Percentiles rank a stretch among this genome's conserved stretches.
These are phyloP conservation scores for Chytriomyces sp. DNA, from an alignment of 192 early-diverging fungal genomes.

Conservation along the genomic window DNA sequence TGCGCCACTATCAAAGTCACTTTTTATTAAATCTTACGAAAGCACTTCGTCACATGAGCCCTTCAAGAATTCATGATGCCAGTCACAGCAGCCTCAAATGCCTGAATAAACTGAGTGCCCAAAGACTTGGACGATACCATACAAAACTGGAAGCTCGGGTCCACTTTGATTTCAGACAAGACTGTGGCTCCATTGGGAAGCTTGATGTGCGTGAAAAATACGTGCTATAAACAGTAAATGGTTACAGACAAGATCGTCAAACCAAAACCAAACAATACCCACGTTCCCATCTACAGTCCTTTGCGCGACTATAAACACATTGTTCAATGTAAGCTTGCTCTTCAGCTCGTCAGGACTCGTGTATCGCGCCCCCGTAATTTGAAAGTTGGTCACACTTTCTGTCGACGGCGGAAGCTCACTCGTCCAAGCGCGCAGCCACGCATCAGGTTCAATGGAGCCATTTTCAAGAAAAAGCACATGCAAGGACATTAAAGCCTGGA, in stretches of 20 bases:
- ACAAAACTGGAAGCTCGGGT: slow-evolving; percentile 21
- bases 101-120: slow-evolving; percentile 33
- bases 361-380: background rate
- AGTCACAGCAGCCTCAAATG: slow-evolving; percentile 34
- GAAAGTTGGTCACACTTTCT: slow-evolving; percentile 25
- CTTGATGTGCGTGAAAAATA: slow-evolving; percentile 62
- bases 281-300: slow-evolving; percentile 55
- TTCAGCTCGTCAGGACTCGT: background rate
- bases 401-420: slow-evolving; percentile 20
- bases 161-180: slow-evolving; percentile 66
- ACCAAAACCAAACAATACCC: slow-evolving; percentile 18
- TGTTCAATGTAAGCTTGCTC: slow-evolving; percentile 41
- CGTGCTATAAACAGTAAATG: slow-evolving; percentile 24
- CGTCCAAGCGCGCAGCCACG: slow-evolving; percentile 25
- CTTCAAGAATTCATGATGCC: slow-evolving; percentile 24
- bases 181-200: slow-evolving; percentile 61
- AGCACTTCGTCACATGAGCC: too few species aligned
- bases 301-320: slow-evolving; percentile 69
- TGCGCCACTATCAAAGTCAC: too few species aligned
- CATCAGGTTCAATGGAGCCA: slow-evolving; percentile 7
- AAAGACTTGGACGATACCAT: slow-evolving; percentile 39
- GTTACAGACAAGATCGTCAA: background rate
- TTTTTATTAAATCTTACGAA: too few species aligned
- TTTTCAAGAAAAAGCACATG: slow-evolving; percentile 25
- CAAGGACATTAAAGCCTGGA: slow-evolving; percentile 34